A percentile compares a stretch with the other conserved stretches of the same genome.
phyloP scores from a whole-genome alignment of 2,329 filamentous ascomycete genomes.

The Paraphoma sp. region DNA sequence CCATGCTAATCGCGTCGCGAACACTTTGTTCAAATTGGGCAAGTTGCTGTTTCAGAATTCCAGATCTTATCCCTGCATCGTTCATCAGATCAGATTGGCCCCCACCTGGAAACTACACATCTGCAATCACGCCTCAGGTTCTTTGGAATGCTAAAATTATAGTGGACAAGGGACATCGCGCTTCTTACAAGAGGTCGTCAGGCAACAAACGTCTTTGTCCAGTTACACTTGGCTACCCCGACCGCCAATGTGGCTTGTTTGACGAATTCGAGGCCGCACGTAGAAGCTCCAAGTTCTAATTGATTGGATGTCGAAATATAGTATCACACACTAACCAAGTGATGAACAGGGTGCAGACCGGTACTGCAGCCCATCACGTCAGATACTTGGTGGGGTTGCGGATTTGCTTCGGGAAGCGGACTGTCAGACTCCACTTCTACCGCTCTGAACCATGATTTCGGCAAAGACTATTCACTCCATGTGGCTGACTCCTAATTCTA shows the following conservation, averaged over 20 bases:
- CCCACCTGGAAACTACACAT: conserved; percentile 14
- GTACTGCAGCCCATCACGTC: conserved; percentile 1
- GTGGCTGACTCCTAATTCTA: too few species aligned
- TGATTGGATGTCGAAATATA: too few species aligned
- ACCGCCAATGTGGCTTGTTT: too few species aligned
- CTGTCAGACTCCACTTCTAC: too few species aligned
- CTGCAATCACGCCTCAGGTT: not conserved
- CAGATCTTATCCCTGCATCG: conserved; percentile 21
- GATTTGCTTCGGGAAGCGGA: too few species aligned
- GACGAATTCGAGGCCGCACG: too few species aligned
- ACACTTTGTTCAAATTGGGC: not conserved
- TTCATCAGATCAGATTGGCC: conserved; percentile 21
- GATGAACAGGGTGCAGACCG: conserved; percentile 2
- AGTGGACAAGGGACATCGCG: conserved; percentile 6
- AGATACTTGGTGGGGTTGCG: not conserved
- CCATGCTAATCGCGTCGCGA: too few species aligned
- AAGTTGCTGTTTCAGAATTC: conserved; percentile 27
- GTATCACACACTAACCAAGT: not conserved
- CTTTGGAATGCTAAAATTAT: conserved; percentile 6
- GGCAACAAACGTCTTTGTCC: conserved; percentile 1
- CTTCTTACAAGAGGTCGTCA: not conserved
- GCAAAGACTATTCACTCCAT: too few species aligned
- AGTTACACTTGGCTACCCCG: conserved; percentile 2
- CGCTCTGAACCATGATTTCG: too few species aligned
- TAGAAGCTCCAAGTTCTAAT: too few species aligned